Percentiles rank a stretch among this genome's conserved stretches.
These are phyloP conservation scores for Atalantia buxifolia DNA, from an alignment of 345 rosid genomes.

Conservation along the genomic window DNA sequence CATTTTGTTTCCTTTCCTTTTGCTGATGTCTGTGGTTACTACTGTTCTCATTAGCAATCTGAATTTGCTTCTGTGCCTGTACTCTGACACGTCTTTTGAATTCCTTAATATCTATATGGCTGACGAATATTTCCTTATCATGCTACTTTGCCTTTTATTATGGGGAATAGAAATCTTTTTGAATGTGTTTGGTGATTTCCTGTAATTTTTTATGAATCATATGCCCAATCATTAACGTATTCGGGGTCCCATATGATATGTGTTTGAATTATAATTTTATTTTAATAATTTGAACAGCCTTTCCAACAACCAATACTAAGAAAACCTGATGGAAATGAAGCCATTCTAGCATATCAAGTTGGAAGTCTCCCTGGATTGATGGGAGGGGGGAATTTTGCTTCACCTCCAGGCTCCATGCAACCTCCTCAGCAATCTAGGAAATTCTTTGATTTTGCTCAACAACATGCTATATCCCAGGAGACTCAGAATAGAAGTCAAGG, in stretches of 20 bases:
- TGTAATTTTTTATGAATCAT: background rate
- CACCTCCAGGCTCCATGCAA: conserved; percentile 75
- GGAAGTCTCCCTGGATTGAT: conserved; percentile 67
- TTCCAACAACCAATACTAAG: conserved; percentile 62
- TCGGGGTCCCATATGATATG: background rate
- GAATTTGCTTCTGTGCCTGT: background rate
- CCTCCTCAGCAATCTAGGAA: conserved; percentile 78
- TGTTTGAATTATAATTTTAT: conserved; percentile 2
- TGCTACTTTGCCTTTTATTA: background rate
- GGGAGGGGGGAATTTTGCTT: conserved; percentile 61
- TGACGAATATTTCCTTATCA: background rate
- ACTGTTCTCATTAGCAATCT: background rate
- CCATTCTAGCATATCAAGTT: conserved; percentile 72
- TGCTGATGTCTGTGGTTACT: background rate
- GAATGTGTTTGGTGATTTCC: background rate
- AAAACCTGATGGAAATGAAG: conserved; percentile 74
- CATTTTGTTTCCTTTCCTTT: background rate
- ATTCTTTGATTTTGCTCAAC: conserved; percentile 72
- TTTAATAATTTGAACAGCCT: conserved; percentile 38
- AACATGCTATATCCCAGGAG: conserved; percentile 67
- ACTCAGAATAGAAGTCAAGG: conserved; percentile 57
- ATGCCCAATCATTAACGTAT: background rate
- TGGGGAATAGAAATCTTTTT: background rate
- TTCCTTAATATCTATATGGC: background rate
- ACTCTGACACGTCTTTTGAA: background rate